Base-by-base conservation (phyloP, 2,329 filamentous ascomycete species). In the Colletotrichum tabaci region DNA sequence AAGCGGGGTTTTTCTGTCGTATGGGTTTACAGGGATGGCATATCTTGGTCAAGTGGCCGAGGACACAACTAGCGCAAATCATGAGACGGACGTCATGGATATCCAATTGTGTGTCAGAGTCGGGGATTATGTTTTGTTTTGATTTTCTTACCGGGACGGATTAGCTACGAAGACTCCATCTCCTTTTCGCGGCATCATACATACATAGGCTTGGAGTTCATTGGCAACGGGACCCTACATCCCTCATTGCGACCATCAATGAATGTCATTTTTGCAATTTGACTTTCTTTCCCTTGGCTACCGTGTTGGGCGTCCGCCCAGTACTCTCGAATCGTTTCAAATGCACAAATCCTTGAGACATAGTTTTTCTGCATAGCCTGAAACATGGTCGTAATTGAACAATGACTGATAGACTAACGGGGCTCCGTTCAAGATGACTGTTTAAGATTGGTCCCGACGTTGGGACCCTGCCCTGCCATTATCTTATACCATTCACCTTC, bases 181-280 rank as follows among this genome's bases (percentile, higher is more conserved):
- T 72, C 49, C n/a, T 55, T 64, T 57, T 55, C 69, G 47, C 60
- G 61, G 60, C 70, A 72, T 72, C 46, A 26, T 26, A 26, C 1
- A 70, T 61, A 72, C 49, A 72, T 66, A 53, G 68, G 68, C 26
- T 66, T 23, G 68, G 68, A 68, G 68, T 71, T 70, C 55, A 72
- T 70, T 61, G 70, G 66, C 61, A 66, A 62, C 46, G 26, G 58
- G 68, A 50, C 57, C 61, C 40, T 18, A 42, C 42, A 52, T 58
- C 60, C 30, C 68, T 68, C 52, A 9, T 40, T 55, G 68, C 65
- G 35, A 18, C 12, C 9, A 46, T 58, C 57, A 63, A 68, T 68
- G 63, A 71, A 62, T 38, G 30, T 63, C n/a, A 71, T 26, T 46
- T 46, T 61, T 23, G 44, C 30, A 49, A 61, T 13, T 38, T 18